phyloP scores from a whole-genome alignment of 2,329 filamentous ascomycete species.

The Ophiostoma fasciatum region DNA sequence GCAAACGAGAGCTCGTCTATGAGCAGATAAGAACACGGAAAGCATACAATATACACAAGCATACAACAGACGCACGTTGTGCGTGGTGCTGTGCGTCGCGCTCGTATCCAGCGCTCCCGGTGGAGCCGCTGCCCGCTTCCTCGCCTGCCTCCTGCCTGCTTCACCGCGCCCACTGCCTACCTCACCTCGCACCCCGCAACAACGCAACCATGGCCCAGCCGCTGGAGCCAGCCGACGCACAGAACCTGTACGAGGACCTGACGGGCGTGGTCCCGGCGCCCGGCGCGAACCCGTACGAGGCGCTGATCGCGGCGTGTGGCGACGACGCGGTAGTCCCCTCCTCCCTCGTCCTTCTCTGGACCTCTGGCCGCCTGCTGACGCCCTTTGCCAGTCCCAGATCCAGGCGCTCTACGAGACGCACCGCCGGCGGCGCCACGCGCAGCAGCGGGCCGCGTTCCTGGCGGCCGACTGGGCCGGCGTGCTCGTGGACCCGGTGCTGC shows the following conservation, averaged over 20 bases:
- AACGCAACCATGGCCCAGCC: slow-evolving; percentile 2
- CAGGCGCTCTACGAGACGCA: slow-evolving; percentile 61
- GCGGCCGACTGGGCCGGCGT: slow-evolving; percentile 53
- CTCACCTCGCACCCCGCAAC: no score
- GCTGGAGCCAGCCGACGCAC: slow-evolving; percentile 25
- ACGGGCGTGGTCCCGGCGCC: slow-evolving; percentile 34
- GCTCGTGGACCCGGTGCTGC: slow-evolving; percentile 60
- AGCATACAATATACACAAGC: no score
- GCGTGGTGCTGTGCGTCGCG: no score
- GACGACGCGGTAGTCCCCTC: slow-evolving; percentile 48
- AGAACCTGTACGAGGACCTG: slow-evolving; percentile 38
- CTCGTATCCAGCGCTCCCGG: no score
- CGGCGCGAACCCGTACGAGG: slow-evolving; percentile 61
- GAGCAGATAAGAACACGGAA: no score
- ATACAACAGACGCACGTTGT: no score
- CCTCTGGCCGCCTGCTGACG: no score
- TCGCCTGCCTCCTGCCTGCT: no score
- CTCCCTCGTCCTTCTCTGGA: not conserved
- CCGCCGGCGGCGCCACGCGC: slow-evolving; percentile 56
- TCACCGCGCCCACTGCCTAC: no score
- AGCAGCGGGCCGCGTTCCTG: slow-evolving; percentile 63
- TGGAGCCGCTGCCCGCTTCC: no score
- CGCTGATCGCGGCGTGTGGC: slow-evolving; percentile 52
- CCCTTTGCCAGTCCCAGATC: slow-evolving; percentile 39
- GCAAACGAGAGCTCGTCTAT: no score